Conservation (phyloP, 176 grass and related monocot species). For the Oryza longistaminata region DNA sequence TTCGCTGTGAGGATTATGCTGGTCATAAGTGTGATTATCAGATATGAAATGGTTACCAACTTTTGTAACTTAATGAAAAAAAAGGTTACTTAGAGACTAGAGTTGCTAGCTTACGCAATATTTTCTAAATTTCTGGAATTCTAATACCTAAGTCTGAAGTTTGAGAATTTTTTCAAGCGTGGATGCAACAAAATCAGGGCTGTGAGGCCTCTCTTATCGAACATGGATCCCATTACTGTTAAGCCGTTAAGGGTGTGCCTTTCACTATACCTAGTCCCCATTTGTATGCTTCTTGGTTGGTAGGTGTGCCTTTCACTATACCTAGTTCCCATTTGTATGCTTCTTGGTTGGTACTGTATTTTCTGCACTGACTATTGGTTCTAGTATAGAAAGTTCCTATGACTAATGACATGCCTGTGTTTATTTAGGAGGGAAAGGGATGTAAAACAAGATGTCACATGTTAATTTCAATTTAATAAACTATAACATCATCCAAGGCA, state of each 20-base stretch:
- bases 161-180: not conserved
- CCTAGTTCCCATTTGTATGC: not conserved
- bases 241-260: not conserved
- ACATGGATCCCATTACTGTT: not conserved
- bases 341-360: not conserved
- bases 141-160: not conserved
- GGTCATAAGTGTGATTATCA: not conserved
- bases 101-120: not conserved
- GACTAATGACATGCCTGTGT: not conserved
- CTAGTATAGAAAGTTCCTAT: not conserved
- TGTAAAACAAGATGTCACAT: not conserved
- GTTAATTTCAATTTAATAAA: not conserved
- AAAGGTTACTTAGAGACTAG: not conserved
- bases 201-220: not conserved
- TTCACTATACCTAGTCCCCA: not conserved
- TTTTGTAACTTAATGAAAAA: slow-evolving; percentile 4
- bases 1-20: not conserved
- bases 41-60: not conserved
- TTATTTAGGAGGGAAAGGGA: not conserved
- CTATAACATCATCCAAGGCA: not conserved
- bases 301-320: too few relatives aligned
- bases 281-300: not conserved
- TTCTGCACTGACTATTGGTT: not conserved
- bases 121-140: not conserved
- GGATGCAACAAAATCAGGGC: not conserved